A percentile compares a stretch with the other conserved stretches of the same genome.
These are phyloP conservation scores for Linum tenue DNA, from an alignment of 345 rosid genomes.

Conservation along the genomic window DNA sequence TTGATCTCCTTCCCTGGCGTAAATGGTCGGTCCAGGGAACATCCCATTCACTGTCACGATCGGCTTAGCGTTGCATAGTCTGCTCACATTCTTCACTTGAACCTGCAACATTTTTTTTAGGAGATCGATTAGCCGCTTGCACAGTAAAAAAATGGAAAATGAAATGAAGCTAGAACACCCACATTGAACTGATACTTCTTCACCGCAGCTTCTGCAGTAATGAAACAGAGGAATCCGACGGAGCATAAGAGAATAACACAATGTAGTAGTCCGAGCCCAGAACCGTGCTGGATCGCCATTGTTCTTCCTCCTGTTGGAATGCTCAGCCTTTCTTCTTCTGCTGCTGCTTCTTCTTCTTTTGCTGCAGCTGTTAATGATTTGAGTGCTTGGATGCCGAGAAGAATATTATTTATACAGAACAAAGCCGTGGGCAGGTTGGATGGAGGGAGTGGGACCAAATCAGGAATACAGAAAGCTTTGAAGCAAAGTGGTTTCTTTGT, in stretches of 20 bases:
- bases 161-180: conserved; percentile 1
- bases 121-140: not conserved
- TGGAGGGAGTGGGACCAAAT: not conserved
- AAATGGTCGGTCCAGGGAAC: conserved; percentile 52
- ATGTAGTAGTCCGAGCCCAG: not conserved
- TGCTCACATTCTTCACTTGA: conserved; percentile 50
- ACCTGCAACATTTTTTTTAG: conserved; percentile 23
- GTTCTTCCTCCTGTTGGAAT: too few relatives aligned
- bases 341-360: not conserved
- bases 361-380: not conserved
- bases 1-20: conserved; percentile 49
- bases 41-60: conserved; percentile 54
- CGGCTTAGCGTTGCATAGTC: conserved; percentile 55
- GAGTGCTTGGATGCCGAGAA: not conserved
- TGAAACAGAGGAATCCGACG: conserved; percentile 19
- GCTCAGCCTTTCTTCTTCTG: not conserved
- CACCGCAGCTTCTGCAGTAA: conserved; percentile 29
- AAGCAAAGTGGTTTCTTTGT: too few relatives aligned
- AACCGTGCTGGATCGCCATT: not conserved
- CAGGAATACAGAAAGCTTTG: not conserved
- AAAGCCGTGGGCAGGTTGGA: not conserved
- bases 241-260: not conserved
- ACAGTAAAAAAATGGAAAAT: not conserved
- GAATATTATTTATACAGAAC: too few relatives aligned
- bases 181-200: conserved; percentile 43